Evolutionary conservation across 345 rosid genomes (phyloP), one percentile per base, ranked within the genome.

Genomic region (Mercurialis annua): DNA sequence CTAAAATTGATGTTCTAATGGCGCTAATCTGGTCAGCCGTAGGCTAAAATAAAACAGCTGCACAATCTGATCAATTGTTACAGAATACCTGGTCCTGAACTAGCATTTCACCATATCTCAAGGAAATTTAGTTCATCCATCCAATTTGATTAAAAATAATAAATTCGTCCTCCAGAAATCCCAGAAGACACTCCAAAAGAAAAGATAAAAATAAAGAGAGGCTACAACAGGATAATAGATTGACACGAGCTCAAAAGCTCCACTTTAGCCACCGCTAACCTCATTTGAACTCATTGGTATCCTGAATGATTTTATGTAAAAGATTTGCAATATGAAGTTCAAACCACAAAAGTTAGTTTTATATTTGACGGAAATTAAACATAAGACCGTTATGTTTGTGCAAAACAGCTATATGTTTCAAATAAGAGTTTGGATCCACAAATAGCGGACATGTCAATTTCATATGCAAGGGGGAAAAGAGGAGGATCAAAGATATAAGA

Each of bases 401-500:
- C 29, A 11, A 26, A 30, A 38, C 33, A 53, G 16, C 55, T 26
- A 40, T 26, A 26, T 42, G 15, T 52, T 65, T 31, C 16, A 31
- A 30, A 36, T 12, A 16, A 15, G 57, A n/a, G n/a, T n/a, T n/a
- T n/a, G n/a, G n/a, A 33, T 10, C 30, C 57, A 50, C 10, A 9
- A 30, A 43, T 14, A 20, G 59, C 6, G 33, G 29, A 62, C 20
- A 44, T 53, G 36, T 27, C 66, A 1, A 24, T 38, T 61, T 20
- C 33, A 34, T 42, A 47, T 54, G 65, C 62, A 72, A 26, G 68
- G 52, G 57, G 52, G 57, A 68, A 53, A 27, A 50, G 67, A 65
- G 16, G 53, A 44, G 65, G 61, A 55, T 29, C 18, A 74, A 60
- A 77, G 62, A 53, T 60, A n/a, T 47, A 73, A 77, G 14, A 65